Conservation (phyloP, 495 filamentous ascomycete genomes). For the Trichodelitschia bisporula region DNA sequence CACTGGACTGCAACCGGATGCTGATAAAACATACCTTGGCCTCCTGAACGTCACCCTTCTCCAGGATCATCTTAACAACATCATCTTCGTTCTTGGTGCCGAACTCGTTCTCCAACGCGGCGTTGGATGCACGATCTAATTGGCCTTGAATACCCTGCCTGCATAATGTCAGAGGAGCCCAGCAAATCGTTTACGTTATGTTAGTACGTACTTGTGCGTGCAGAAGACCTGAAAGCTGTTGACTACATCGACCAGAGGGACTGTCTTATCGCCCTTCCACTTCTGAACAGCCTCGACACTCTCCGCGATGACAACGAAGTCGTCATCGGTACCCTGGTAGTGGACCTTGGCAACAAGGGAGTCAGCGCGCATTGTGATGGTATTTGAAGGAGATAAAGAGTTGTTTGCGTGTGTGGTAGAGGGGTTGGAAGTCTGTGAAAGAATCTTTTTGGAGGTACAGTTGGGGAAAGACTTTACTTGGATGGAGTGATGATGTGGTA, state of each 20-base stretch:
- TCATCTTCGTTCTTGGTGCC: slow-evolving; percentile 56
- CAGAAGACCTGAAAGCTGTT: slow-evolving; percentile 75
- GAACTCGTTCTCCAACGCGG: slow-evolving; percentile 61
- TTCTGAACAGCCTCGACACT: slow-evolving; percentile 42
- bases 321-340: slow-evolving; percentile 70
- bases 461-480: not conserved
- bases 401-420: slow-evolving; percentile 3
- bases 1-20: too few species aligned
- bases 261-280: slow-evolving; percentile 59
- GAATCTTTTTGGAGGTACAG: slow-evolving; percentile 1
- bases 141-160: slow-evolving; percentile 76
- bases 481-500: too few species aligned
- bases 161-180: slow-evolving; percentile 1
- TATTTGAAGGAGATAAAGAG: slow-evolving; percentile 1
- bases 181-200: not conserved
- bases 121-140: slow-evolving; percentile 49
- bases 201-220: slow-evolving; percentile 55
- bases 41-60: slow-evolving; percentile 45
- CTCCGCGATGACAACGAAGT: slow-evolving; percentile 82
- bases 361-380: slow-evolving; percentile 58
- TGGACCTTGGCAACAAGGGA: slow-evolving; percentile 51
- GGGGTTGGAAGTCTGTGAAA: slow-evolving; percentile 1
- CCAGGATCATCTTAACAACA: slow-evolving; percentile 52
- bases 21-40: slow-evolving; percentile 31
- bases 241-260: slow-evolving; percentile 65